A percentile compares a stretch with the other conserved stretches of the same genome.
Evolutionary conservation across 225 moss, liverwort and hornwort genomes (phyloP).

Genomic region (Climacium dendroides): DNA sequence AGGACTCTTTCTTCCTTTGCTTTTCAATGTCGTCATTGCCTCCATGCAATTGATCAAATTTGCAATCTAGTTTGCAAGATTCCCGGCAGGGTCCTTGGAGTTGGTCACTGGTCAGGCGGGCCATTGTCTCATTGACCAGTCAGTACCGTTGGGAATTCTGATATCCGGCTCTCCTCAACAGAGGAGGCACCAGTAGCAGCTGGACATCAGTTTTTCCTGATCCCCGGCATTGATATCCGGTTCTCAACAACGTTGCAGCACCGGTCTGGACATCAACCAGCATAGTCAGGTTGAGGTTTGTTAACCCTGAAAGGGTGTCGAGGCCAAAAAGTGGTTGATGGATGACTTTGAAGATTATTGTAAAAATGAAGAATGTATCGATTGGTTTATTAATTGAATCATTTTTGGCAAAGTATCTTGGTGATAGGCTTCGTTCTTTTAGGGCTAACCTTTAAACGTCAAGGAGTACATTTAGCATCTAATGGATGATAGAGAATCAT

Average conservation of each 20-base stretch:
- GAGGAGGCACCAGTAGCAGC: neutral
- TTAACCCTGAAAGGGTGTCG: no score
- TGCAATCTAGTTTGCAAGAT: neutral
- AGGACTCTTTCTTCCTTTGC: neutral
- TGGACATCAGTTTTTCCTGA: neutral
- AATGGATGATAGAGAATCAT: no score
- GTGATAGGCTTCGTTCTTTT: neutral
- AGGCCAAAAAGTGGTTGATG: neutral
- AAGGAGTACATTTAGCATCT: no score
- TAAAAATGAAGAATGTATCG: neutral
- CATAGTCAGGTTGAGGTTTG: neutral
- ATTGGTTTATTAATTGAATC: neutral
- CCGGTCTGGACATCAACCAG: neutral
- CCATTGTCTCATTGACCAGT: no score
- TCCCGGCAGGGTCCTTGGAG: no score
- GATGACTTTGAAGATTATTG: neutral
- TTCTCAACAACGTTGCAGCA: neutral
- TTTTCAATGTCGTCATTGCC: neutral
- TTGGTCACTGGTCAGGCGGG: no score
- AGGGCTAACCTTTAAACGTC: no score
- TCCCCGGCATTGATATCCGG: neutral
- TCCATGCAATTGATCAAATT: no score
- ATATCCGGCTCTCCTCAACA: neutral
- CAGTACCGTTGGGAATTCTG: neutral
- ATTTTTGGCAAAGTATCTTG: neutral